phyloP scores from a whole-genome alignment of 2,329 filamentous ascomycete genomes.

The Nectriaceae sp. region DNA sequence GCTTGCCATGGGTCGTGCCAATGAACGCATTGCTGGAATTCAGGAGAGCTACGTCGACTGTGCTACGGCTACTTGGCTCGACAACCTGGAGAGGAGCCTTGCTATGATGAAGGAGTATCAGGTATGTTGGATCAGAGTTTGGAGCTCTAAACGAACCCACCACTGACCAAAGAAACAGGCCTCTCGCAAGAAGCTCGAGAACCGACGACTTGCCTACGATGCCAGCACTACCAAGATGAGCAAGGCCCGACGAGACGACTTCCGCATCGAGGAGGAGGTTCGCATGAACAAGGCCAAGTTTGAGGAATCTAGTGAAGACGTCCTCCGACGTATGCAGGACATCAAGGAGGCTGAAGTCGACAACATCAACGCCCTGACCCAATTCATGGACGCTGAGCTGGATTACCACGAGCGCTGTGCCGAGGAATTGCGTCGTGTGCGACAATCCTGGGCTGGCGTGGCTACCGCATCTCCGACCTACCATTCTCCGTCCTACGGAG shows the following conservation, averaged over 20 bases:
- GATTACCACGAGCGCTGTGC: constrained; percentile 89
- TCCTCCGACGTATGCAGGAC: constrained; percentile 89
- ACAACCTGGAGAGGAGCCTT: constrained; percentile 85
- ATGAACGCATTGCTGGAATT: constrained; percentile 82
- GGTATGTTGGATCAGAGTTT: constrained; percentile 48
- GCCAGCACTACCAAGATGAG: constrained; percentile 87
- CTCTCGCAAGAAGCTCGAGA: constrained; percentile 92
- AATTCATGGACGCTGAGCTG: constrained; percentile 86
- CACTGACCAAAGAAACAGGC: constrained; percentile 42
- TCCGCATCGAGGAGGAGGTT: constrained; percentile 88
- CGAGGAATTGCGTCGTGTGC: constrained; percentile 70
- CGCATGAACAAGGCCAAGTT: constrained; percentile 92
- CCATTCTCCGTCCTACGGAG: constrained; percentile 1
- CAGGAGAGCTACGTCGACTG: constrained; percentile 82
- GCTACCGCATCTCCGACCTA: constrained; percentile 25
- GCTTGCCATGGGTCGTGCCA: constrained; percentile 75
- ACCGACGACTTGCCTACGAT: constrained; percentile 85
- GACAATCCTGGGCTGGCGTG: constrained; percentile 45
- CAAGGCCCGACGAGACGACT: constrained; percentile 92
- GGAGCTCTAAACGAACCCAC: neutral
- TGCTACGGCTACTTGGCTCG: constrained; percentile 82
- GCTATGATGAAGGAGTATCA: constrained; percentile 98
- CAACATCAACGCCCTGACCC: constrained; percentile 74
- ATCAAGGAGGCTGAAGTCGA: constrained; percentile 91
- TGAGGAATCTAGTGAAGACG: constrained; percentile 92